Conservation (phyloP, 1,139 yeast species). For the Nakaseomyces sp. region DNA sequence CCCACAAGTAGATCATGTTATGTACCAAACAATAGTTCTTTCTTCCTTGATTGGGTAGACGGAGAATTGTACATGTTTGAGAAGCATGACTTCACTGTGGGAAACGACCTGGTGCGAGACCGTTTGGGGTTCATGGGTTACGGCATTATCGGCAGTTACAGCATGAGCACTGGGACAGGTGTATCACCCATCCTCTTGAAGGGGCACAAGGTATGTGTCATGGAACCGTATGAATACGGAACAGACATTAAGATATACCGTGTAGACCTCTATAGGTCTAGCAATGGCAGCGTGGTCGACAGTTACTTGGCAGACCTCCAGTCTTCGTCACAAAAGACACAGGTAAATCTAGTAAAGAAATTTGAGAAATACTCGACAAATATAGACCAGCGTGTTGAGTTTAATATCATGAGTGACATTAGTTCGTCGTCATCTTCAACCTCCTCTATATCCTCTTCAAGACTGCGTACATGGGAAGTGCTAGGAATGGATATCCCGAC, state of each 20-base stretch:
- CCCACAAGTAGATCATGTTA: not conserved
- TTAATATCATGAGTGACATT: not conserved
- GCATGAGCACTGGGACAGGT: not conserved
- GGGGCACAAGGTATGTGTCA: not conserved
- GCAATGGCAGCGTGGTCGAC: not conserved
- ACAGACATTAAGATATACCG: not conserved
- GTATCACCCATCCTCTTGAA: not conserved
- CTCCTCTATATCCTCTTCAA: not conserved
- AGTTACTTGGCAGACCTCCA: not conserved
- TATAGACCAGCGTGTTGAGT: not conserved
- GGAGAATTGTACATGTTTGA: slow-evolving; percentile 2
- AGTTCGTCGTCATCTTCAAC: not conserved
- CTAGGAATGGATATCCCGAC: not conserved
- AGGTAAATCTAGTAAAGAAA: not conserved
- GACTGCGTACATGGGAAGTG: slow-evolving; percentile 1
- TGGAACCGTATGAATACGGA: slow-evolving; percentile 1
- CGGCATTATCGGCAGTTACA: not conserved
- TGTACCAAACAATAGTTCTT: not conserved
- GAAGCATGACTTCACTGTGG: not conserved
- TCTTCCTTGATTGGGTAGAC: not conserved
- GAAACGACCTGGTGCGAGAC: not conserved
- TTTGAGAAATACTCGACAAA: not conserved
- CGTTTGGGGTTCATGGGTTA: slow-evolving; percentile 2
- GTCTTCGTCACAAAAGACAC: not conserved
- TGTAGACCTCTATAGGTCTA: not conserved